Base-by-base conservation (phyloP, 1,284 basidiomycete genomes). In the Cryptococcus sp. region DNA sequence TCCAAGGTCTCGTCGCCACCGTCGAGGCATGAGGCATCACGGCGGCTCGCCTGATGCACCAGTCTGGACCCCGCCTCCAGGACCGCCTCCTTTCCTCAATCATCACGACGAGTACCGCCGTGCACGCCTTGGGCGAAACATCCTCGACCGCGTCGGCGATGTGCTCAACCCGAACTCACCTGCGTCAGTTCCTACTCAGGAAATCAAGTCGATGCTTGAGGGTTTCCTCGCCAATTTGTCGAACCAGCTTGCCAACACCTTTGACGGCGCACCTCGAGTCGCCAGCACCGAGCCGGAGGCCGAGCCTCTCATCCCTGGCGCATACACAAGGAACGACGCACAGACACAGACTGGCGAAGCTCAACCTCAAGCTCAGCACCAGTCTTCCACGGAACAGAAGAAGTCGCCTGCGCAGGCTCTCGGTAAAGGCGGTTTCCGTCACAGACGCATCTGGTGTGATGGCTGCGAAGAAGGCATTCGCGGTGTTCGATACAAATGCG, bases 381-480 rank as follows among this genome's bases (percentile, higher is more conserved):
- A 54, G 26, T 40, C 64, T 6, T 44, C 44, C 1, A 13, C 39
- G 17, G 54, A 53, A 23, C 47, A 53, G 17, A 53, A 52, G 47
- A 39, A 51, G 48, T 26, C 45, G 52, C 63, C 62, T 51, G 58
- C 66, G 1, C 41, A 46, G 39, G 59, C 59, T 40, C 66, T 65
- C 20, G 67, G 63, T 44, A 68, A 70, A 58, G 73, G 72, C 43
- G 75, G 73, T 0, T 77, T 67, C 68, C 57, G 75, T 26, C 75
- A 77, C 67, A 71, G 72, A 64, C 67, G 73, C 61, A 74, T 77
- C 55, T 69, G 70, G 22, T 77, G 75, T 58, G 75, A 77, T 56
- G 73, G 72, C 17, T 77, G 75, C 52, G 59, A 71, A 26, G 63
- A 68, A 11, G 73, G 71, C 52, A 74, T 77, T 50, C 65, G 73